Percentiles rank a stretch among this genome's conserved stretches.
Evolutionary conservation across 1,284 basidiomycete genomes (phyloP).

Genomic region (Moesziomyces sp.): DNA sequence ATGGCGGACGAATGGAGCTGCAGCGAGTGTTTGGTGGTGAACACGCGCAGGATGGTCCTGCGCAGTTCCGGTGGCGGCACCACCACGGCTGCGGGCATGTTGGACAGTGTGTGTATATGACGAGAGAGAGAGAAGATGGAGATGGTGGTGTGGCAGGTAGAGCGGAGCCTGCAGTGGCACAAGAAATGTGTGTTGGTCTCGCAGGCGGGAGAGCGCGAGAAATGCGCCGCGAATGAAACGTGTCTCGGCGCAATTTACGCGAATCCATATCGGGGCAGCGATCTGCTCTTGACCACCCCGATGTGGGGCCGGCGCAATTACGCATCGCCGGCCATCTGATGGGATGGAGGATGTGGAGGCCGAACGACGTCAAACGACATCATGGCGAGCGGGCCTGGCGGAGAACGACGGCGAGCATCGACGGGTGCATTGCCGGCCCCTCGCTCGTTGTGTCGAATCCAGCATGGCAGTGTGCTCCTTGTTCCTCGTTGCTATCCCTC

Average conservation of each 20-base stretch:
- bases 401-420: conserved; percentile 6
- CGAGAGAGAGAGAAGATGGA: background rate
- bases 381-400: background rate
- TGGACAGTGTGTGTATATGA: background rate
- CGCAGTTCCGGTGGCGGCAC: conserved; percentile 56
- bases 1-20: conserved; percentile 65
- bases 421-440: background rate
- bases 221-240: conserved; percentile 1
- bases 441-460: too few species aligned
- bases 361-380: conserved; percentile 8
- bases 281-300: background rate
- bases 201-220: background rate
- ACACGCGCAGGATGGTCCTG: conserved; percentile 56
- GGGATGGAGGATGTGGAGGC: conserved; percentile 8
- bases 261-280: background rate
- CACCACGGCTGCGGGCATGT: background rate
- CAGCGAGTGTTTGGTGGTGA: conserved; percentile 62
- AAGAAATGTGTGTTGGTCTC: conserved; percentile 27
- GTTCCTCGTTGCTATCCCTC: background rate
- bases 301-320: background rate
- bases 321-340: background rate
- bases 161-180: background rate
- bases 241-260: conserved; percentile 24
- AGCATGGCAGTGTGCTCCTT: too few species aligned
- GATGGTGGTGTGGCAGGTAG: background rate